phyloP scores from a whole-genome alignment of 495 filamentous ascomycete species.

The Penicillium alfredii region DNA sequence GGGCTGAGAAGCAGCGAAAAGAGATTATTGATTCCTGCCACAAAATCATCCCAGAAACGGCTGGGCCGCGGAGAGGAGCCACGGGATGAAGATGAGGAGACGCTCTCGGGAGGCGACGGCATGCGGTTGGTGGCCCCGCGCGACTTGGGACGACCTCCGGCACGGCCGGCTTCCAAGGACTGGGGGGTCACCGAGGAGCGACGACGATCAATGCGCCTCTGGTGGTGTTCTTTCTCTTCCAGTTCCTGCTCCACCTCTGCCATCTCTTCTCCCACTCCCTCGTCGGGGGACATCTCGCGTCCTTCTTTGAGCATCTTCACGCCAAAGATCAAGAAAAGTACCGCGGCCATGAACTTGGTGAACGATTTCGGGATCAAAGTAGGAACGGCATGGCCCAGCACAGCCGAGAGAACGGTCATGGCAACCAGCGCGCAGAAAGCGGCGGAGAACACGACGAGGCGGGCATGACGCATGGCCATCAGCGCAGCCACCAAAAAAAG shows the following conservation, averaged over 20 bases:
- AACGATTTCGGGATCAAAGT: constrained; percentile 82
- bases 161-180: constrained; percentile 43
- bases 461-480: constrained; percentile 98
- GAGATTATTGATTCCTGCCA: constrained; percentile 74
- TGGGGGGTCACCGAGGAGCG: constrained; percentile 50
- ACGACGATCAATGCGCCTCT: constrained; percentile 47
- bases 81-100: constrained; percentile 52
- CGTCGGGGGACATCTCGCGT: constrained; percentile 75
- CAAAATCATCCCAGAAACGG: constrained; percentile 33
- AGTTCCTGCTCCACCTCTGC: constrained; percentile 93
- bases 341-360: constrained; percentile 79
- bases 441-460: constrained; percentile 85
- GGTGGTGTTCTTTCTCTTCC: constrained; percentile 80
- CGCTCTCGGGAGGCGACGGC: constrained; percentile 47
- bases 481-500: constrained; percentile 93
- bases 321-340: constrained; percentile 85
- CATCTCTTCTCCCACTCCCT: constrained; percentile 93
- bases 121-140: constrained; percentile 44
- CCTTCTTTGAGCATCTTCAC: constrained; percentile 81
- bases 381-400: constrained; percentile 92
- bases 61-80: constrained; percentile 48
- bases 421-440: constrained; percentile 84
- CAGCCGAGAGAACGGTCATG: constrained; percentile 95
- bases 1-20: constrained; percentile 83
- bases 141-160: constrained; percentile 37